phyloP scores from a whole-genome alignment of 345 rosid species.

The Brassica nigra region DNA sequence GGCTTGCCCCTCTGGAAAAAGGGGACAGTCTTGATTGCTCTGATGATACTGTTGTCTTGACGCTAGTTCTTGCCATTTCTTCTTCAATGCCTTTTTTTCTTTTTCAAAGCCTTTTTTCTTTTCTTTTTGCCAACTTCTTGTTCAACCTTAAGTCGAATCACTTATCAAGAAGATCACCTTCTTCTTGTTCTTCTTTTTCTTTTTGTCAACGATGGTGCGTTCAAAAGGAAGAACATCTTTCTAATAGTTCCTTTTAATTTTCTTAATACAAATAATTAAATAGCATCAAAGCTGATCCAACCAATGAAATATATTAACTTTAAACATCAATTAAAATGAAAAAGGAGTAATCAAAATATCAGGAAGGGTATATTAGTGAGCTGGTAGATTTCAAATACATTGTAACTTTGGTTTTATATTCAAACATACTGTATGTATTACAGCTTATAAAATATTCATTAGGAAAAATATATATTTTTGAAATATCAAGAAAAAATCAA shows the following conservation, averaged over 20 bases:
- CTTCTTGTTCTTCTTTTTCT: not conserved
- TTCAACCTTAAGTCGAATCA: not conserved
- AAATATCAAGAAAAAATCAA: too few species aligned
- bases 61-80: not conserved
- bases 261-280: too few species aligned
- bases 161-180: not conserved
- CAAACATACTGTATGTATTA: too few species aligned
- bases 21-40: conserved; percentile 7
- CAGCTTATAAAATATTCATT: too few species aligned
- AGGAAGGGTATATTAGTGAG: too few species aligned
- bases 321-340: too few species aligned
- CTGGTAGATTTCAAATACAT: too few species aligned
- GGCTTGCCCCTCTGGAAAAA: not conserved
- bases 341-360: too few species aligned
- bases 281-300: not conserved
- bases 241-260: not conserved
- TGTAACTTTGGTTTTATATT: too few species aligned
- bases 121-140: not conserved
- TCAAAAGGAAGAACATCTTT: not conserved
- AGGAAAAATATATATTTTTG: too few species aligned
- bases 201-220: not conserved
- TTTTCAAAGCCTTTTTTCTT: too few species aligned
- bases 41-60: not conserved
- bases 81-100: not conserved
- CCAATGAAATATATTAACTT: too few species aligned